phyloP scores from a whole-genome alignment of 768 basidiomycete species.

The Leccinum longicurvipes region DNA sequence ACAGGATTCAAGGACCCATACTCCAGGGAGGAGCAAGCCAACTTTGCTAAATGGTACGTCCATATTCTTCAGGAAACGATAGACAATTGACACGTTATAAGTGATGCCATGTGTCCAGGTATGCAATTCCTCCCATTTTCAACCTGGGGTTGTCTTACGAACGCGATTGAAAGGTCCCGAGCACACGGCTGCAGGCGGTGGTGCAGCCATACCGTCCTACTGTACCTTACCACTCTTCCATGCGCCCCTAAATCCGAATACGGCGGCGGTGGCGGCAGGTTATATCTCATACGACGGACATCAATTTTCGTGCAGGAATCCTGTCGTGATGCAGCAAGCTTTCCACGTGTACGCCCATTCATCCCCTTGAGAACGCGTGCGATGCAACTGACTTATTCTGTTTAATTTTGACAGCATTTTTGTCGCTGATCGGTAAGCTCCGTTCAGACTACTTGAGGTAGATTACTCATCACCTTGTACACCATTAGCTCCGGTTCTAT shows the following conservation, averaged over 20 bases:
- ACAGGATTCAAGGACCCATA: conserved; percentile 65
- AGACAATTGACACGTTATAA: conserved; percentile 10
- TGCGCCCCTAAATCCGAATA: conserved; percentile 29
- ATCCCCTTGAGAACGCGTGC: neutral
- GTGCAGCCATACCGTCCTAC: conserved; percentile 47
- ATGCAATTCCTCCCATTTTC: neutral
- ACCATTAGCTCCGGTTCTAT: conserved; percentile 50
- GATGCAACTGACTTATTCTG: neutral
- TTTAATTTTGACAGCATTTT: conserved; percentile 40
- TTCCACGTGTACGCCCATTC: conserved; percentile 53
- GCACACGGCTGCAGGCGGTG: conserved; percentile 39
- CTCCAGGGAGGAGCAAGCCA: conserved; percentile 50
- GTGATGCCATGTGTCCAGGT: conserved; percentile 54
- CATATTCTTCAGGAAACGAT: neutral
- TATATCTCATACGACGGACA: conserved; percentile 59
- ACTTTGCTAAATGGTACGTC: conserved; percentile 52
- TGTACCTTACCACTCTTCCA: conserved; percentile 57
- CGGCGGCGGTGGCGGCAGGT: conserved; percentile 33
- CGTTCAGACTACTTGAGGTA: neutral
- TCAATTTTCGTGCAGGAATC: conserved; percentile 51
- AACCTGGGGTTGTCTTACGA: neutral
- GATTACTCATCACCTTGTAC: neutral
- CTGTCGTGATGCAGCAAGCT: conserved; percentile 47
- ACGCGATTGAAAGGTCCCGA: conserved; percentile 41
- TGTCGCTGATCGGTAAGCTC: conserved; percentile 45